phyloP scores from a whole-genome alignment of 2,329 filamentous ascomycete genomes.

The Cyphellophora europaea region DNA sequence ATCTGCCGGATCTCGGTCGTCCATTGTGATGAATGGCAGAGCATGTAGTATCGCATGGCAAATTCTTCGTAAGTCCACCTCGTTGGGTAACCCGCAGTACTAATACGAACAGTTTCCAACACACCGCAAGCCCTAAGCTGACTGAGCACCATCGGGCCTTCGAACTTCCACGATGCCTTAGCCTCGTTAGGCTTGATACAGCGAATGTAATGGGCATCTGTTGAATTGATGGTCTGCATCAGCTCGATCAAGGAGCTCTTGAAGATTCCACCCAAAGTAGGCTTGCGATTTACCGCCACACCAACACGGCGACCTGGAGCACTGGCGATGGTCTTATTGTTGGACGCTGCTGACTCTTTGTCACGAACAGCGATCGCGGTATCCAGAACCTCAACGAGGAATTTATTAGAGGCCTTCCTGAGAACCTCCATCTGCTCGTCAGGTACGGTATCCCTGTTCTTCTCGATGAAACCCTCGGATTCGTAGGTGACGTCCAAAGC shows the following conservation, averaged over 20 bases:
- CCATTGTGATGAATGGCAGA: constrained; percentile 83
- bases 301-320: constrained; percentile 73
- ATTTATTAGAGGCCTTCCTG: constrained; percentile 71
- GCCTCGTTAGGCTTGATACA: constrained; percentile 99
- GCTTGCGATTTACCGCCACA: constrained; percentile 89
- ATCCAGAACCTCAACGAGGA: constrained; percentile 75
- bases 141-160: constrained; percentile 96
- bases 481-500: constrained; percentile 97
- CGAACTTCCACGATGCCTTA: constrained; percentile 95
- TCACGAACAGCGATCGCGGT: constrained; percentile 81
- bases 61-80: constrained; percentile 99
- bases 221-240: constrained; percentile 96
- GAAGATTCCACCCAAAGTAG: constrained; percentile 96
- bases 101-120: constrained; percentile 94
- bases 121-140: constrained; percentile 98
- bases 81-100: constrained; percentile 92
- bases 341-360: constrained; percentile 60
- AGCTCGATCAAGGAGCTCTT: constrained; percentile 96
- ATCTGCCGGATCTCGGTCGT: constrained; percentile 88
- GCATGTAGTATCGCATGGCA: constrained; percentile 94
- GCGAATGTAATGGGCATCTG: constrained; percentile 96
- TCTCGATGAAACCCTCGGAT: constrained; percentile 98
- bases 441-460: constrained; percentile 96
- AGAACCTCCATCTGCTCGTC: constrained; percentile 97
- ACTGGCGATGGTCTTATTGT: constrained; percentile 61